Evolutionary conservation across 306 rosid species (phyloP).

Genomic region (Cicer arietinum): DNA sequence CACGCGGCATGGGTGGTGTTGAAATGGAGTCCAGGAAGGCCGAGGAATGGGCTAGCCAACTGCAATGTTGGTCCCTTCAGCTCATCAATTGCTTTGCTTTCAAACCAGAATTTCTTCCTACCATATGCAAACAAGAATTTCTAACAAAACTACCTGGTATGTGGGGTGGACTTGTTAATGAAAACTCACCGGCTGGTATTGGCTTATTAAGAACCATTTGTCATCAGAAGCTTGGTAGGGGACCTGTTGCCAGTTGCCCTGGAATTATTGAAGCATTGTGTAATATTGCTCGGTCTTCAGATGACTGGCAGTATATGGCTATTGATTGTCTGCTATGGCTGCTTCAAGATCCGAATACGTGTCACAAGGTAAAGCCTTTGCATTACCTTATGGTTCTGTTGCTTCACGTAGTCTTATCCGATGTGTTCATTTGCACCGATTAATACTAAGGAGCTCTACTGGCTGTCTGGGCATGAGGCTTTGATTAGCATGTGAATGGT

Average conservation of each 20-base stretch:
- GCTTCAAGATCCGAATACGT: constrained; percentile 88
- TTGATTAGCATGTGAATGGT: constrained; percentile 15
- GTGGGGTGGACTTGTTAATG: constrained; percentile 99
- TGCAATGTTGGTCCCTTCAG: constrained; percentile 99
- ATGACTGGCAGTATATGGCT: constrained; percentile 99
- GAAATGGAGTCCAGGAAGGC: constrained; percentile 99
- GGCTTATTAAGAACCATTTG: constrained; percentile 93
- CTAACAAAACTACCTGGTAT: constrained; percentile 82
- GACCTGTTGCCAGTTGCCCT: constrained; percentile 86
- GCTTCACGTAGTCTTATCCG: constrained; percentile 11
- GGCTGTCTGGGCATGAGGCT: constrained; percentile 17
- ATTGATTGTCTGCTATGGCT: constrained; percentile 97
- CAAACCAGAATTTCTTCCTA: constrained; percentile 91
- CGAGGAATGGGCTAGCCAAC: constrained; percentile 99
- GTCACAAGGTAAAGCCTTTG: constrained; percentile 71
- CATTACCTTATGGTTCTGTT: constrained; percentile 13
- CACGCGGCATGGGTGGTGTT: constrained; percentile 99
- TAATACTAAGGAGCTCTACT: constrained; percentile 4
- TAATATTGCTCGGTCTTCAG: constrained; percentile 88
- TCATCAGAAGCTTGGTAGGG: constrained; percentile 96
- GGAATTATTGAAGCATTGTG: constrained; percentile 87
- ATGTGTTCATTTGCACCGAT: constrained; percentile 27
- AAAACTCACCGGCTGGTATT: constrained; percentile 96
- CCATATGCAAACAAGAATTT: constrained; percentile 93
- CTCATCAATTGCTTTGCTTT: constrained; percentile 96